Percentiles rank a stretch among this genome's conserved stretches.
These are phyloP conservation scores for Sphagnum fallax DNA, from an alignment of 228 moss, liverwort and hornwort genomes.

Conservation along the genomic window DNA sequence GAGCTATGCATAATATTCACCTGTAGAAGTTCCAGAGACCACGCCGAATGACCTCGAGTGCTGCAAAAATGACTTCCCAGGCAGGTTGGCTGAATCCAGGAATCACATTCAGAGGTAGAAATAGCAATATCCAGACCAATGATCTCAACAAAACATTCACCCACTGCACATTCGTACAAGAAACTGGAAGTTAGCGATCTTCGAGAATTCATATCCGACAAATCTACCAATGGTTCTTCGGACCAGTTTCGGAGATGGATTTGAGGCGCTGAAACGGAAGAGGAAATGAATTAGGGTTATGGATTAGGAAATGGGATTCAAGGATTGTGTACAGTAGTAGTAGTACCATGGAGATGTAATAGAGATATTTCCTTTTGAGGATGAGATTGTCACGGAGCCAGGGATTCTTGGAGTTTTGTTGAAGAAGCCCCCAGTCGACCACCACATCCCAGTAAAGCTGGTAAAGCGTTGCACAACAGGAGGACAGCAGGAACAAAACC, in stretches of 20 bases:
- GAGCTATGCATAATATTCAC: slow-evolving; percentile 5
- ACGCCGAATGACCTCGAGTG: slow-evolving; percentile 47
- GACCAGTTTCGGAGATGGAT: no score
- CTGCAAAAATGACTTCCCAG: slow-evolving; percentile 34
- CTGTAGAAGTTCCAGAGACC: slow-evolving; percentile 67
- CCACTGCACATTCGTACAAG: slow-evolving; percentile 14
- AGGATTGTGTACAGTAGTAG: no score
- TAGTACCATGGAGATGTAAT: slow-evolving; percentile 74
- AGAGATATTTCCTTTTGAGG: slow-evolving; percentile 53
- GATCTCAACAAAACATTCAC: slow-evolving; percentile 21
- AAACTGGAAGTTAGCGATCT: no score
- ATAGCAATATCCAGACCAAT: slow-evolving; percentile 24
- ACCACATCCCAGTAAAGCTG: slow-evolving; percentile 78
- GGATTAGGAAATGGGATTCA: no score
- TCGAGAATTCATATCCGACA: no score
- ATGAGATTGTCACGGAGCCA: slow-evolving; percentile 74
- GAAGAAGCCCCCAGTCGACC: slow-evolving; percentile 78
- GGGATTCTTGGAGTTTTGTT: slow-evolving; percentile 45
- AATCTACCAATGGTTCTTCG: no score
- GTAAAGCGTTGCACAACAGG: slow-evolving; percentile 49
- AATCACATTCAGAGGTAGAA: slow-evolving; percentile 20
- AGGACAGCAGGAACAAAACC: slow-evolving; percentile 37
- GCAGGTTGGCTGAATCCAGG: slow-evolving; percentile 22
- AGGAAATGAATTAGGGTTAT: no score
- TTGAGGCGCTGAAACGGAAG: no score